phyloP scores from a whole-genome alignment of 1,284 basidiomycete genomes.

The Ganoderma multipileum region DNA sequence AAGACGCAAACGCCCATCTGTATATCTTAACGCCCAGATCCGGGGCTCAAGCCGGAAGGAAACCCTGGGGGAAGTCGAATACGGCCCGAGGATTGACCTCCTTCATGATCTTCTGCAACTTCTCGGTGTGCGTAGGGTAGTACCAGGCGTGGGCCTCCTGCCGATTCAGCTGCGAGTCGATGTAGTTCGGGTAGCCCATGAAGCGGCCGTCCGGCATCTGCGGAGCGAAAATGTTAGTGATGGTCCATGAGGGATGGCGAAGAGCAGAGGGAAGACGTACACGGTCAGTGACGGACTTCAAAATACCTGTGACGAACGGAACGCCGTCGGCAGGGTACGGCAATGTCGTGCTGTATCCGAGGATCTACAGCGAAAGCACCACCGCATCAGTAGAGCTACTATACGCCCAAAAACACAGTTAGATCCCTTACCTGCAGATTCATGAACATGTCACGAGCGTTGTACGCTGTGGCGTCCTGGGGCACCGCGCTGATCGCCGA shows the following conservation, averaged over 20 bases:
- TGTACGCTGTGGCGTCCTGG: constrained; percentile 5
- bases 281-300: constrained; percentile 3
- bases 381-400: neutral
- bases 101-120: constrained; percentile 1
- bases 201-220: constrained; percentile 6
- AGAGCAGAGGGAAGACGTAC: neutral
- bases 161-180: constrained; percentile 4
- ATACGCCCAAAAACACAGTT: neutral
- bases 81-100: neutral
- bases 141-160: constrained; percentile 9
- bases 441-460: constrained; percentile 9
- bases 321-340: constrained; percentile 2
- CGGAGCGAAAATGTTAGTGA: neutral
- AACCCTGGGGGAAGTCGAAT: constrained; percentile 7
- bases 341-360: constrained; percentile 6
- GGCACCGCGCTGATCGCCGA: constrained; percentile 3
- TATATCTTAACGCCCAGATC: neutral
- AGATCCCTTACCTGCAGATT: neutral
- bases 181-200: constrained; percentile 10
- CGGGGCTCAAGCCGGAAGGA: neutral
- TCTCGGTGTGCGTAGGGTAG: constrained; percentile 1
- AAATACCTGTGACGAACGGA: constrained; percentile 6
- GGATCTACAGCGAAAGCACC: neutral
- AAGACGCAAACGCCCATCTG: too few relatives aligned
- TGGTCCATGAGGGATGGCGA: neutral